phyloP scores from a whole-genome alignment of 257 asterid genomes.

The Penstemon eatonii region DNA sequence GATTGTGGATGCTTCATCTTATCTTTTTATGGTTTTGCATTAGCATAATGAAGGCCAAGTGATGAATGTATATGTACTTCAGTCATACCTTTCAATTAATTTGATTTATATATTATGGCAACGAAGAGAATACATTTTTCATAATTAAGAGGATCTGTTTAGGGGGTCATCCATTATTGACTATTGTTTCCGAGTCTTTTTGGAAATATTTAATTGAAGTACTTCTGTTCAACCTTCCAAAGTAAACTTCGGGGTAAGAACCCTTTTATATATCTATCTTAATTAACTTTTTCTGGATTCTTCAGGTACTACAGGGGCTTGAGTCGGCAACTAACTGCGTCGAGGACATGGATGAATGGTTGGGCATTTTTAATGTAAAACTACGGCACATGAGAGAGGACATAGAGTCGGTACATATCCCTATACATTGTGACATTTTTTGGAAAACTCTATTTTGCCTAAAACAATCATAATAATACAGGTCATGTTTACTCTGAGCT shows the following conservation, averaged over 20 bases:
- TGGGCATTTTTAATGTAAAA: slow-evolving; percentile 88
- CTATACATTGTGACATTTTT: slow-evolving; percentile 23
- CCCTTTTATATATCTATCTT: slow-evolving; percentile 16
- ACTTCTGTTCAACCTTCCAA: slow-evolving; percentile 20
- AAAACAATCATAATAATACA: neutral
- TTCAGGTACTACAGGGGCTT: slow-evolving; percentile 87
- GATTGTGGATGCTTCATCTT: slow-evolving; percentile 11
- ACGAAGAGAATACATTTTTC: slow-evolving; percentile 1
- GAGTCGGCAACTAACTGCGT: slow-evolving; percentile 79
- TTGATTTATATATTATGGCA: slow-evolving; percentile 17
- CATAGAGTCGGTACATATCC: slow-evolving; percentile 79
- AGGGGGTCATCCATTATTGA: slow-evolving; percentile 7
- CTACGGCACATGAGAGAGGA: slow-evolving; percentile 99
- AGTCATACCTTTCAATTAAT: slow-evolving; percentile 9
- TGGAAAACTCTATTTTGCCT: neutral
- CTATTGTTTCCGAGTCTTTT: neutral
- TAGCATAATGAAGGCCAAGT: slow-evolving; percentile 11
- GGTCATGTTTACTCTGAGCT: neutral
- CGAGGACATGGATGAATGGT: slow-evolving; percentile 99
- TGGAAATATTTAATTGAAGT: too few species aligned
- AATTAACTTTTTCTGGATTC: slow-evolving; percentile 28
- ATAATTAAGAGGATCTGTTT: slow-evolving; percentile 10
- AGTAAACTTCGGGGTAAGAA: slow-evolving; percentile 19
- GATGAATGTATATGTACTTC: neutral
- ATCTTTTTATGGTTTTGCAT: slow-evolving; percentile 15